Base-by-base conservation (phyloP, 2,329 filamentous ascomycete genomes). In the Neospermospora avenae region DNA sequence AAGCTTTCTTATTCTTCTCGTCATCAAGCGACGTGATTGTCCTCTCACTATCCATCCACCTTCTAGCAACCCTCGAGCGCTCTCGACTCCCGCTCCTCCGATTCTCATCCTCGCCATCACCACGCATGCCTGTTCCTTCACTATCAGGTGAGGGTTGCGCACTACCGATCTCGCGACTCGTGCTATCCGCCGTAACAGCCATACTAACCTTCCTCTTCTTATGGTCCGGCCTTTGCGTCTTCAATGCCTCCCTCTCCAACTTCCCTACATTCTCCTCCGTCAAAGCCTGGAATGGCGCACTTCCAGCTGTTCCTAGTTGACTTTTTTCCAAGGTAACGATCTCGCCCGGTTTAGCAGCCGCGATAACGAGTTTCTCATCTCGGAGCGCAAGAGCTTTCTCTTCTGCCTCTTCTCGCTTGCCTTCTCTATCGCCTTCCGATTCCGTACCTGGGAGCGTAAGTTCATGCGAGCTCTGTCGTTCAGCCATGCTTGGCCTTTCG, bases 191-290 rank as follows among this genome's bases (percentile, higher is more conserved):
- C 35, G 41, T 44, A 7, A 56, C 14, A 10, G 54, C 39, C 39
- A 16, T 48, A 44, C 42, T 63, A 16, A 44, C 41, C 46, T 48
- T 52, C 45, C 54, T 41, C 39, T n/a, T 57, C 55, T 28, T 53
- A 41, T 41, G 34, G 35, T 60, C 55, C 14, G n/a, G 41, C 22
- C 48, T 52, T 34, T 39, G 52, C 13, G 28, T 11, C 22, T 20
- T 25, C 8, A 42, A 53, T 34, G 35, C 62, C 44, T 78, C 74
- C 59, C 71, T 72, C 59, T 75, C 75, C 46, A 83, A 66, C 62
- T 74, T 80, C 37, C 77, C 80, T 49, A 84, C 72, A 64, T 84
- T 84, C 67, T 81, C 81, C 63, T 81, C 78, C 1, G 81, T 84
- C 62, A 84, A 66, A 4, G 77, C 77, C 57, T 82, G 78, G 3